A percentile compares a stretch with the other conserved stretches of the same genome.
phyloP scores from a whole-genome alignment of 805 yeast genomes.

The Saccharomycopsis javanensis region DNA sequence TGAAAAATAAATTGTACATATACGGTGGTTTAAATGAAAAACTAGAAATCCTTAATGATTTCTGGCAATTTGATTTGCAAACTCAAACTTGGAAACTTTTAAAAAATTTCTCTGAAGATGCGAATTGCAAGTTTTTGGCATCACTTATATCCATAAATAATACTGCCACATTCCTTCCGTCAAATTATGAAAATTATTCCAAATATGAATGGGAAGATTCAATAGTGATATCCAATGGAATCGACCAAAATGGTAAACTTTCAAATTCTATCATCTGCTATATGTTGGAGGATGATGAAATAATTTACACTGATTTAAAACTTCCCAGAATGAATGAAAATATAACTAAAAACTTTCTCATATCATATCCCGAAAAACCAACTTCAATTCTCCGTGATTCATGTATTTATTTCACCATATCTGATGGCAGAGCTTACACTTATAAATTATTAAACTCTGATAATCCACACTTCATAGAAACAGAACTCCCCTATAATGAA shows the following conservation, averaged over 20 bases:
- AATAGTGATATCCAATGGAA: slow-evolving; percentile 5
- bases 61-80: slow-evolving; percentile 57
- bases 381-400: slow-evolving; percentile 3
- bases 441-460: not conserved
- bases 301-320: not conserved
- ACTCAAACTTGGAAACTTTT: slow-evolving; percentile 45
- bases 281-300: not conserved
- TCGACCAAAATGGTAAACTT: not conserved
- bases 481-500: not conserved
- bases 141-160: slow-evolving; percentile 7
- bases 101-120: slow-evolving; percentile 30
- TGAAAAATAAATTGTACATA: slow-evolving; percentile 42
- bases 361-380: slow-evolving; percentile 3
- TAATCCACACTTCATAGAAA: not conserved
- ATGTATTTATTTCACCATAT: slow-evolving; percentile 1
- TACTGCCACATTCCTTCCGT: slow-evolving; percentile 2
- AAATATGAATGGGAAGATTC: slow-evolving; percentile 6
- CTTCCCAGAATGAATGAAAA: not conserved
- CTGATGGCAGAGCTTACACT: not conserved
- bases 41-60: slow-evolving; percentile 45
- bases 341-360: not conserved
- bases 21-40: slow-evolving; percentile 50
- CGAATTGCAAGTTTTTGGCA: slow-evolving; percentile 22
- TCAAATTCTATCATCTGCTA: not conserved
- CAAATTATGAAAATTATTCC: not conserved